Evolutionary conservation across 345 rosid genomes (phyloP).

Genomic region (sweet orange (Citrus sinensis)): DNA sequence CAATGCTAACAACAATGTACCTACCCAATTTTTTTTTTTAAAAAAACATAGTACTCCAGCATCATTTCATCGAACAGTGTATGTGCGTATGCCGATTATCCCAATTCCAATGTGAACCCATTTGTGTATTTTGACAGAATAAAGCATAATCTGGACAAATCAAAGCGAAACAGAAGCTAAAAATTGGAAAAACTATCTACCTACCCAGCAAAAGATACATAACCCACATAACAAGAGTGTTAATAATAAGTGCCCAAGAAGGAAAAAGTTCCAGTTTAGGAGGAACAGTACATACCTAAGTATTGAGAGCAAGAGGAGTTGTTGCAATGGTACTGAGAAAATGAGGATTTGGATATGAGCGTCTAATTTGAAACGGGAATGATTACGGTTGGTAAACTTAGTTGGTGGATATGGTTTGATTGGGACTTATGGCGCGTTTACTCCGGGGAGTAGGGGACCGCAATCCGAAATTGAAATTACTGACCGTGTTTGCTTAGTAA

Average conservation of each 20-base stretch:
- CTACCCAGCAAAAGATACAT: neutral
- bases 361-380: neutral
- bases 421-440: too few relatives aligned
- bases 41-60: neutral
- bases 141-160: neutral
- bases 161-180: neutral
- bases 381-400: neutral
- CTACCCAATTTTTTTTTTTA: too few relatives aligned
- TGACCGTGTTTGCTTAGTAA: too few relatives aligned
- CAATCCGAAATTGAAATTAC: too few relatives aligned
- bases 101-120: neutral
- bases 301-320: neutral
- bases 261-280: neutral
- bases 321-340: neutral
- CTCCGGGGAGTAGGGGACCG: too few relatives aligned
- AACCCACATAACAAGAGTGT: neutral
- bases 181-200: neutral
- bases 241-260: neutral
- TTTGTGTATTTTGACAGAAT: neutral
- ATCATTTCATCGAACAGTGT: neutral
- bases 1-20: neutral
- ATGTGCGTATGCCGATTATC: neutral
- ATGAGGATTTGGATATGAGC: neutral
- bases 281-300: neutral
- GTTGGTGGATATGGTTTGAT: too few relatives aligned